A percentile compares a stretch with the other conserved stretches of the same genome.
These are phyloP conservation scores for Seminavis robusta DNA, from an alignment of 108 stramenopile species.

Conservation along the genomic window DNA sequence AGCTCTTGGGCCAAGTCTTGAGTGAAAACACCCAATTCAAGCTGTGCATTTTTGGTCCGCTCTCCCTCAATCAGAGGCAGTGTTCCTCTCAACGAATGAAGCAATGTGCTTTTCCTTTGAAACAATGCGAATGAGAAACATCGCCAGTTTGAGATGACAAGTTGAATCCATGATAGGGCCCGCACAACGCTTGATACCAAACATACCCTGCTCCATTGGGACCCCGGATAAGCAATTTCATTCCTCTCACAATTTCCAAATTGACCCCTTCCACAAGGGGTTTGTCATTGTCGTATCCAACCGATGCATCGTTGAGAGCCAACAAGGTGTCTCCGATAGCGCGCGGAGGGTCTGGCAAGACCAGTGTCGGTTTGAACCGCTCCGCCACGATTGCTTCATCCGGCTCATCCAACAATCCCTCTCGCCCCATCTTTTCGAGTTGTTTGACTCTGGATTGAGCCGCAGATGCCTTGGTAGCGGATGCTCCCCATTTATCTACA, in stretches of 20 bases:
- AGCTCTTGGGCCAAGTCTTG: constrained; percentile 92
- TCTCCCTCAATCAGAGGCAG: constrained; percentile 56
- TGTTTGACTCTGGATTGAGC: constrained; percentile 89
- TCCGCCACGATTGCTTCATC: constrained; percentile 33
- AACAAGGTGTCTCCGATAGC: constrained; percentile 63
- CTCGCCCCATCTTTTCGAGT: constrained; percentile 80
- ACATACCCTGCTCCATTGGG: constrained; percentile 81
- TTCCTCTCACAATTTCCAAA: constrained; percentile 40
- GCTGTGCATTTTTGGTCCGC: constrained; percentile 60
- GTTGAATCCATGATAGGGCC: not conserved
- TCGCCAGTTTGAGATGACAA: too few species aligned
- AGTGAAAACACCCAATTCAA: constrained; percentile 69
- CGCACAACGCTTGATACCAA: not conserved
- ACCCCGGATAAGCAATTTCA: constrained; percentile 63
- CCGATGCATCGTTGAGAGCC: constrained; percentile 50
- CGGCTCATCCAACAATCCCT: constrained; percentile 67
- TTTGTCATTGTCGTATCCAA: constrained; percentile 56
- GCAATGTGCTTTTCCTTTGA: constrained; percentile 83
- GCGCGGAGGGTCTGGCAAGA: constrained; percentile 64
- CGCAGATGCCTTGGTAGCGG: constrained; percentile 83
- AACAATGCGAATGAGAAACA: not conserved
- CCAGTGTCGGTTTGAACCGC: constrained; percentile 22
- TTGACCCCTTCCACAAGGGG: constrained; percentile 37
- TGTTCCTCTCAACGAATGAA: constrained; percentile 80
- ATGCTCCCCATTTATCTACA: constrained; percentile 84